phyloP scores from a whole-genome alignment of 1,284 basidiomycete species.

The Boletus calvinii region DNA sequence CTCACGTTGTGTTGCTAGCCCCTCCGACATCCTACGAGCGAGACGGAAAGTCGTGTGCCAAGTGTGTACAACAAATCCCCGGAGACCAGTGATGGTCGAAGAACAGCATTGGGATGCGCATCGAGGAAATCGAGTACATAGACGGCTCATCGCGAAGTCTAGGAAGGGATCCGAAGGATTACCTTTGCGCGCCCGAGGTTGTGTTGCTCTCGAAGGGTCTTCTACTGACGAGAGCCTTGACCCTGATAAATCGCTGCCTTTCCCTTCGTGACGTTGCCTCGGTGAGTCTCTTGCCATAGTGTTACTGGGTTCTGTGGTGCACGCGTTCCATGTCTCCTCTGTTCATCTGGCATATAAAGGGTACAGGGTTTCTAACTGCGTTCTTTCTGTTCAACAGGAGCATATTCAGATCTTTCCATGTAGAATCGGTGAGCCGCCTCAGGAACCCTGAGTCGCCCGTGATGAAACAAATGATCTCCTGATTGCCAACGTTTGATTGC shows the following conservation, averaged over 20 bases:
- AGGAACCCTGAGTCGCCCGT: neutral
- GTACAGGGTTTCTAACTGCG: neutral
- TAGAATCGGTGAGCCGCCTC: conserved; percentile 3
- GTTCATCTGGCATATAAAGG: neutral
- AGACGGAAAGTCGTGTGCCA: conserved; percentile 64
- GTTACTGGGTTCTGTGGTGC: neutral
- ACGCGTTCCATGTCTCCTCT: neutral
- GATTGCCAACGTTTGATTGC: conserved; percentile 6
- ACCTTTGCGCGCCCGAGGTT: neutral
- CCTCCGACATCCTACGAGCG: conserved; percentile 53
- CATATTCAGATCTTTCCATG: neutral
- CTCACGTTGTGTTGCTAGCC: conserved; percentile 30
- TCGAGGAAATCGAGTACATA: conserved; percentile 58
- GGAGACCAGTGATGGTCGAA: conserved; percentile 75
- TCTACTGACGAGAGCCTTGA: neutral
- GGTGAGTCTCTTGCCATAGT: conserved; percentile 12
- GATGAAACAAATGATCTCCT: conserved; percentile 13
- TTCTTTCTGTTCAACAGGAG: neutral
- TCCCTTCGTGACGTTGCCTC: conserved; percentile 11
- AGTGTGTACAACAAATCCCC: conserved; percentile 63
- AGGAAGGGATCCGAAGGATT: conserved; percentile 11
- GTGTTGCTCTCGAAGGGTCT: neutral
- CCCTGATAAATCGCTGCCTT: conserved; percentile 1
- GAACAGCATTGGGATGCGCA: conserved; percentile 68
- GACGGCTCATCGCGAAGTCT: conserved; percentile 27